Evolutionary conservation across 495 filamentous ascomycete species (phyloP).

Genomic region (Penicillium chermesinum): DNA sequence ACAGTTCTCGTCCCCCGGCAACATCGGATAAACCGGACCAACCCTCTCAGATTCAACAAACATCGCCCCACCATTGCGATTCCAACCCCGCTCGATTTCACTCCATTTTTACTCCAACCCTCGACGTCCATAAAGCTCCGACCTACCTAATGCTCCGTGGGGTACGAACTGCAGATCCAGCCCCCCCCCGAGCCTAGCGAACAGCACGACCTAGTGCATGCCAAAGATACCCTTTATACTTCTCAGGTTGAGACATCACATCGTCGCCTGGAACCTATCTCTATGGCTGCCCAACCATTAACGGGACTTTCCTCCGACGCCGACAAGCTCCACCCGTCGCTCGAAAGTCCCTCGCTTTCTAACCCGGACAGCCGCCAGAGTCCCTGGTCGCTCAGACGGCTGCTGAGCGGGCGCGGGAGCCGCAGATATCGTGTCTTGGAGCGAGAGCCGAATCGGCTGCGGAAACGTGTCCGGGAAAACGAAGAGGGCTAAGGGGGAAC

Average conservation of each 20-base stretch:
- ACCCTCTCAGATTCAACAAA: not conserved
- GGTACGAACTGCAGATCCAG: not conserved
- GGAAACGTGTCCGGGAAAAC: slow-evolving; percentile 37
- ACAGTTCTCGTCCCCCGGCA: not conserved
- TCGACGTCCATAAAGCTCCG: too few relatives aligned
- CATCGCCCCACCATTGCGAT: not conserved
- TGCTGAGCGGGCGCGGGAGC: slow-evolving; percentile 35
- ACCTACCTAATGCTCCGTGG: too few relatives aligned
- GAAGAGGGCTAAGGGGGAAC: slow-evolving; percentile 5
- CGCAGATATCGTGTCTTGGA: slow-evolving; percentile 39
- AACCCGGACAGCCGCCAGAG: slow-evolving; percentile 1
- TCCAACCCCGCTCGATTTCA: not conserved
- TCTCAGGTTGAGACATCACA: not conserved
- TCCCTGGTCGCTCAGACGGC: slow-evolving; percentile 38
- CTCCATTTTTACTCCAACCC: not conserved
- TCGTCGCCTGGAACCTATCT: not conserved
- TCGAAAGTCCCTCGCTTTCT: not conserved
- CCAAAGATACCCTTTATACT: not conserved
- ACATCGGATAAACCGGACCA: slow-evolving; percentile 3
- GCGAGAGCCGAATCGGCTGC: slow-evolving; percentile 40
- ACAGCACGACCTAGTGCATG: not conserved
- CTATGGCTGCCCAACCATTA: slow-evolving; percentile 31
- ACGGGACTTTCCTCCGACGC: slow-evolving; percentile 11
- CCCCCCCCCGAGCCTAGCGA: not conserved
- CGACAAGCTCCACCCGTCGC: slow-evolving; percentile 9